These are phyloP conservation scores for Xylariaceae sp. DNA, from an alignment of 2,329 filamentous ascomycete genomes.

Conservation along the genomic window DNA sequence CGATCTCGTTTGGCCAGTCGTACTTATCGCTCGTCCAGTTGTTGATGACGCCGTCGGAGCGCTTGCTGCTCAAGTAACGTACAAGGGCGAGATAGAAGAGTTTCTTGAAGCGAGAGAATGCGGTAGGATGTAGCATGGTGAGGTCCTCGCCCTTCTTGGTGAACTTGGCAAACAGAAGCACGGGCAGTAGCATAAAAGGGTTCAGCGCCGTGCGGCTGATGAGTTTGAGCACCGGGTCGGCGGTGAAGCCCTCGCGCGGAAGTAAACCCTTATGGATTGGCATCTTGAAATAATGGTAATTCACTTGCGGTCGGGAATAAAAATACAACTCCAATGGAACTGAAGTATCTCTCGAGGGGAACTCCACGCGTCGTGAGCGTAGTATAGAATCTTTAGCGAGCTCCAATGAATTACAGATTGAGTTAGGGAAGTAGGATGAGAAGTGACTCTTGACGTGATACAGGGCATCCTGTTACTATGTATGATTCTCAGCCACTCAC, in stretches of 20 bases:
- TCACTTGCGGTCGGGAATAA: background rate
- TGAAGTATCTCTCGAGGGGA: background rate
- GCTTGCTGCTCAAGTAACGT: slow-evolving; percentile 55
- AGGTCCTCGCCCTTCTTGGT: slow-evolving; percentile 67
- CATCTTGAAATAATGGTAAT: slow-evolving; percentile 41
- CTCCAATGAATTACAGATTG: no score
- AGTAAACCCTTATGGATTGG: slow-evolving; percentile 59
- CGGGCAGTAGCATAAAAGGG: slow-evolving; percentile 67
- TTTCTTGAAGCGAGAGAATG: slow-evolving; percentile 59
- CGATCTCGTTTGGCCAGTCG: slow-evolving; percentile 73
- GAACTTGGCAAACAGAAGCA: slow-evolving; percentile 68
- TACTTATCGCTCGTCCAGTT: slow-evolving; percentile 62
- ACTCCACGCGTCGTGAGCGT: no score
- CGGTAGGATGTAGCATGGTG: slow-evolving; percentile 57
- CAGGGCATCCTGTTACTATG: background rate
- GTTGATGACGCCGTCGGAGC: slow-evolving; percentile 57
- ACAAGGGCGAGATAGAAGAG: slow-evolving; percentile 61
- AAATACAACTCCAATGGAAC: background rate
- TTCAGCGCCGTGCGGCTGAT: slow-evolving; percentile 69
- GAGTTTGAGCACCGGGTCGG: slow-evolving; percentile 64
- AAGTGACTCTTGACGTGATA: no score
- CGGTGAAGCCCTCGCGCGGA: slow-evolving; percentile 64
- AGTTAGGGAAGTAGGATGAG: no score
- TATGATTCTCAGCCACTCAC: background rate
- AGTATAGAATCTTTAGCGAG: no score